Percentiles rank a stretch among this genome's conserved stretches.
Conservation (phyloP, 495 filamentous ascomycete species). For the Bathelium albidoporum region DNA sequence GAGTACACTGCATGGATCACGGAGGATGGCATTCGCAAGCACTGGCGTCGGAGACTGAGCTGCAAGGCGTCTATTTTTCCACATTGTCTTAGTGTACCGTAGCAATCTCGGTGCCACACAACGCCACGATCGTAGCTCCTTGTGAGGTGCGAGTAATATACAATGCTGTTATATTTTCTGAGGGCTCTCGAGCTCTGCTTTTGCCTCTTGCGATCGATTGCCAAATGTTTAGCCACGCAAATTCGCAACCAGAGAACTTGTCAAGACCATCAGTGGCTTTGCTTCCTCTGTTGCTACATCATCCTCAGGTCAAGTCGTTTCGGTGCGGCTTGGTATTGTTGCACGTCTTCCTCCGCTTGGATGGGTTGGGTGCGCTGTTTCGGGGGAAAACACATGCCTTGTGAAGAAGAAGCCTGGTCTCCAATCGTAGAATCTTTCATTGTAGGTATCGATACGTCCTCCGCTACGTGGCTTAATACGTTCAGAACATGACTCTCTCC, state of each 20-base stretch:
- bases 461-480: no score
- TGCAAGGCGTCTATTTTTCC: no score
- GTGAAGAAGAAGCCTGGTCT: no score
- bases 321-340: background rate
- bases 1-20: background rate
- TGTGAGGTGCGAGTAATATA: background rate
- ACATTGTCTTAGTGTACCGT: no score
- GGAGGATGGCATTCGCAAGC: background rate
- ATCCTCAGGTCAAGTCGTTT: background rate
- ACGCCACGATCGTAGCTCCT: background rate
- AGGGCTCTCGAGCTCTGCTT: background rate
- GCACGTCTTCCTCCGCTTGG: background rate
- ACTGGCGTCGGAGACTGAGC: background rate
- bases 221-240: background rate
- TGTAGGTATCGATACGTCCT: no score
- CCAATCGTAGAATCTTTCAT: no score
- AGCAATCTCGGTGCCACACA: background rate
- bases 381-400: no score
- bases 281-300: background rate
- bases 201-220: slow-evolving; percentile 7
- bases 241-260: background rate
- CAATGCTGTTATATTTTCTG: background rate
- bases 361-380: no score
- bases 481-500: no score
- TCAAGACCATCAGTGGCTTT: no score